phyloP scores from a whole-genome alignment of 73 alveolate genomes.

The Stentor roeselii region DNA sequence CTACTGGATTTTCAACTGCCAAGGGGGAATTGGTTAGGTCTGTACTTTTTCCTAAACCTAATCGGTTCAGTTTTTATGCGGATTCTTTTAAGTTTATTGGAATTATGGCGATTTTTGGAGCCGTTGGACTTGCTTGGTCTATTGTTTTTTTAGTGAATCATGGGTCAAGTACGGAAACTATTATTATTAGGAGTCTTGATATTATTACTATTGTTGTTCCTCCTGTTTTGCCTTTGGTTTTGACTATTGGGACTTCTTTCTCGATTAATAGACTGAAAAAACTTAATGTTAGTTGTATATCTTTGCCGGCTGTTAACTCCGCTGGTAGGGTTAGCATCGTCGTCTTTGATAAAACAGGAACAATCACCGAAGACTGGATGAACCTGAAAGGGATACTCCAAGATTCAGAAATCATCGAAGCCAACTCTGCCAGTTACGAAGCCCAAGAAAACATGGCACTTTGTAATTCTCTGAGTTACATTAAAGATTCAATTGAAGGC shows the following conservation, averaged over 20 bases:
- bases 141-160: conserved; percentile 41
- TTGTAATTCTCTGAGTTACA: conserved; percentile 89
- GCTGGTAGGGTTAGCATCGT: conserved; percentile 88
- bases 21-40: conserved; percentile 72
- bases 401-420: background rate
- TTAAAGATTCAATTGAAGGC: conserved; percentile 84
- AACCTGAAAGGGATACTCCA: conserved; percentile 65
- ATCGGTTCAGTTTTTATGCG: conserved; percentile 56
- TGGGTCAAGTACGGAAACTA: background rate
- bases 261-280: conserved; percentile 66
- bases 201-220: conserved; percentile 76
- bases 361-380: conserved; percentile 95
- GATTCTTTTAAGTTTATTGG: conserved; percentile 64
- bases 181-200: conserved; percentile 46
- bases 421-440: background rate
- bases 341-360: conserved; percentile 97
- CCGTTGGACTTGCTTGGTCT: conserved; percentile 47
- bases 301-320: conserved; percentile 82
- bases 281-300: conserved; percentile 72
- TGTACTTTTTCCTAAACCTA: conserved; percentile 63
- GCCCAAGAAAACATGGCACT: conserved; percentile 65
- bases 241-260: conserved; percentile 60
- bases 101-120: conserved; percentile 48
- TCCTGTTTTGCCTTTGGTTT: conserved; percentile 73
- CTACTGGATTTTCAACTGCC: conserved; percentile 65